These are phyloP conservation scores for Kodamaea anthophila DNA, from an alignment of 1,139 yeast species.

Conservation along the genomic window DNA sequence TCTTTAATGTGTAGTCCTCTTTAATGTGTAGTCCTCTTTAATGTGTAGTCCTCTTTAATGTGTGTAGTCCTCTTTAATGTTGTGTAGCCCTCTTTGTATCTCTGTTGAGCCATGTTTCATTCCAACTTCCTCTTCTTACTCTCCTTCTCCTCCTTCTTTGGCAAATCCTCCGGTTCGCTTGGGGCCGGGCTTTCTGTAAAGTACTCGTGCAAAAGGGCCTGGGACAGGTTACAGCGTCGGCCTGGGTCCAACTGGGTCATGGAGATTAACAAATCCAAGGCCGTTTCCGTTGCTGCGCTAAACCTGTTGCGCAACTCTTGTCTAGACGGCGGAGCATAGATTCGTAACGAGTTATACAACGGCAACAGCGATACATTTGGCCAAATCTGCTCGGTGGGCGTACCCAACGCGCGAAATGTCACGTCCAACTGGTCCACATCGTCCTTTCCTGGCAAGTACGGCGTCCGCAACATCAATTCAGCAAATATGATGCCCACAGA, in stretches of 20 bases:
- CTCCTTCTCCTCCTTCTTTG: constrained; percentile 36
- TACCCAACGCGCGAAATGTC: constrained; percentile 90
- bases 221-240: constrained; percentile 59
- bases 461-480: constrained; percentile 89
- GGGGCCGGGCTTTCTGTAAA: constrained; percentile 75
- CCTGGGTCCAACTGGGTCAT: constrained; percentile 79
- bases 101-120: too few relatives aligned
- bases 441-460: constrained; percentile 88
- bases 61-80: too few relatives aligned
- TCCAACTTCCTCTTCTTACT: constrained; percentile 16
- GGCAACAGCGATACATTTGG: constrained; percentile 82
- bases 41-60: too few relatives aligned
- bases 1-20: too few relatives aligned
- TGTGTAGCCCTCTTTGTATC: too few relatives aligned
- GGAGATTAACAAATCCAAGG: constrained; percentile 67
- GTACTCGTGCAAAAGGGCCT: constrained; percentile 61
- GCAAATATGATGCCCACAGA: constrained; percentile 95
- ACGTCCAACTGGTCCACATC: constrained; percentile 86
- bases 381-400: constrained; percentile 92
- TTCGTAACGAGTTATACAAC: constrained; percentile 59
- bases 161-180: constrained; percentile 64
- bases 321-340: constrained; percentile 80
- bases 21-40: too few relatives aligned
- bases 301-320: constrained; percentile 78
- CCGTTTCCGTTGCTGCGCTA: constrained; percentile 86